Percentiles rank a stretch among this genome's conserved stretches.
Conservation (phyloP, 331 rosid genomes). For the Malus hybrid region DNA sequence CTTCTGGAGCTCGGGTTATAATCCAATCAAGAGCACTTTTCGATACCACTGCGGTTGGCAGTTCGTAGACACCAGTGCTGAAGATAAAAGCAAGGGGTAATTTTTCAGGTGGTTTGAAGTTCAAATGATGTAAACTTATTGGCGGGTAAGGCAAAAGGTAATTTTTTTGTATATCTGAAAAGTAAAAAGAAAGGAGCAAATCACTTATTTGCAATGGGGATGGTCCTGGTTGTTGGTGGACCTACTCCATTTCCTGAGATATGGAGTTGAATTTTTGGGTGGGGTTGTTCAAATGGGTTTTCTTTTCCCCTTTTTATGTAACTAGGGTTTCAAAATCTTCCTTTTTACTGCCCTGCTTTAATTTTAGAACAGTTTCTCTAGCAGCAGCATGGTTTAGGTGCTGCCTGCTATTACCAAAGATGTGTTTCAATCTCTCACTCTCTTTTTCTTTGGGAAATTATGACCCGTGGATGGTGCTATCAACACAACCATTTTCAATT, state of each 20-base stretch:
- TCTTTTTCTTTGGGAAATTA: too few species aligned
- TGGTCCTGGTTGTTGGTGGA: conserved; percentile 45
- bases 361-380: background rate
- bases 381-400: background rate
- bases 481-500: too few species aligned
- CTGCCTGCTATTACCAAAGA: background rate
- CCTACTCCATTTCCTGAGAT: conserved; percentile 22
- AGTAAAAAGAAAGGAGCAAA: conserved; percentile 22
- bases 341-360: conserved; percentile 15
- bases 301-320: conserved; percentile 8
- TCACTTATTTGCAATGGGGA: conserved; percentile 24
- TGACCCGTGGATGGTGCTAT: too few species aligned
- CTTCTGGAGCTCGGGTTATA: conserved; percentile 97
- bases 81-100: background rate
- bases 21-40: conserved; percentile 52
- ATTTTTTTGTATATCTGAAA: conserved; percentile 20
- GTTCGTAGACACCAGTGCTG: conserved; percentile 22
- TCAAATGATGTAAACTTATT: conserved; percentile 32
- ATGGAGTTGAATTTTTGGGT: conserved; percentile 27
- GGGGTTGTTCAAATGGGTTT: conserved; percentile 27
- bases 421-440: background rate
- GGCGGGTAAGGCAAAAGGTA: conserved; percentile 23
- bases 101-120: conserved; percentile 33
- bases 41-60: conserved; percentile 28
- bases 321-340: conserved; percentile 1